These are phyloP conservation scores for Aspergillus steynii DNA, from an alignment of 495 filamentous ascomycete genomes.

Conservation along the genomic window DNA sequence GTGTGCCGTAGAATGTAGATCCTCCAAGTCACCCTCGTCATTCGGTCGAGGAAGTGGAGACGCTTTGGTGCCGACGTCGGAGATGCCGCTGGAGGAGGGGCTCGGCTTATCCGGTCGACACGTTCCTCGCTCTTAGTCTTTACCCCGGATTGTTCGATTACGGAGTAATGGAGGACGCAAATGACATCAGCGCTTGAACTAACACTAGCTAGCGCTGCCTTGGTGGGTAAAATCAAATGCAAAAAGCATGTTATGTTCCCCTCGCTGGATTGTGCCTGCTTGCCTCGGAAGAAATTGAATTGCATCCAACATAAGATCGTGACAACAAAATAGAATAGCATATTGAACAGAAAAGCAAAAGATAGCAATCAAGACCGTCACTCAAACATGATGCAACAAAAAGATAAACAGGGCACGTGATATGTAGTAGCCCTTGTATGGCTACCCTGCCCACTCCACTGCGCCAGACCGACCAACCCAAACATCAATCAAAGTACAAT, in stretches of 20 bases:
- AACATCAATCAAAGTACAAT: not conserved
- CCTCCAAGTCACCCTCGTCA: not conserved
- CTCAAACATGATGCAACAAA: not conserved
- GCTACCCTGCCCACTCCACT: not conserved
- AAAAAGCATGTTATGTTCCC: no score
- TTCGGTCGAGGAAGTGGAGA: not conserved
- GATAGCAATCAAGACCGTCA: no score
- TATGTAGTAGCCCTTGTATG: not conserved
- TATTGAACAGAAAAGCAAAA: no score
- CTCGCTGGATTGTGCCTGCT: no score
- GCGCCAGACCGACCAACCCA: not conserved
- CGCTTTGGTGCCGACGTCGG: slow-evolving; percentile 11
- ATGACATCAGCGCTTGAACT: no score
- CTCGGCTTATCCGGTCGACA: slow-evolving; percentile 14
- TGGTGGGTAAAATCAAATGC: not conserved
- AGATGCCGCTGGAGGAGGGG: slow-evolving; percentile 11
- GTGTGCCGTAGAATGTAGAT: not conserved
- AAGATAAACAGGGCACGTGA: not conserved
- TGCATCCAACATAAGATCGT: no score
- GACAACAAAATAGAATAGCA: no score
- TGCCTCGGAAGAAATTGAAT: no score
- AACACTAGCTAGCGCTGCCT: not conserved
- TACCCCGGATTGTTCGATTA: not conserved
- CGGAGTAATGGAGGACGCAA: not conserved
- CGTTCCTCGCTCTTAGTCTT: no score